Conservation (phyloP, 768 basidiomycete species). For the Leccinum boreale region DNA sequence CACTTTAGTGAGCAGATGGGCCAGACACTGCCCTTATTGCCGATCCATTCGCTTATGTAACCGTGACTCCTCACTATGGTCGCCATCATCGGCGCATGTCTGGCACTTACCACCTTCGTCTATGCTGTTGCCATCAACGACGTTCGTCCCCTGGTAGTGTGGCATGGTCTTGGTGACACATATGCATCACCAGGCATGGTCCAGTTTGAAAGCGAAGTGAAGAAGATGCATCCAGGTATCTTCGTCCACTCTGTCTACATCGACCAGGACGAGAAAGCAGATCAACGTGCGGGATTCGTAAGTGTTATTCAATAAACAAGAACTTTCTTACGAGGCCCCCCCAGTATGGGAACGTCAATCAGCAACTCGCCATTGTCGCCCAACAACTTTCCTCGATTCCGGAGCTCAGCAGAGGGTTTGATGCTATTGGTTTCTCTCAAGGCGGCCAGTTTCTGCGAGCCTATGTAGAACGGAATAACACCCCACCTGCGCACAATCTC, state of each 20-base stretch:
- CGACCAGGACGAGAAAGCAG: constrained; percentile 56
- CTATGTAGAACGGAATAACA: constrained; percentile 73
- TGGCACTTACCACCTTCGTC: constrained; percentile 12
- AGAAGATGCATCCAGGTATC: constrained; percentile 66
- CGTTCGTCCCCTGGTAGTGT: constrained; percentile 61
- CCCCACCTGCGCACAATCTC: constrained; percentile 72
- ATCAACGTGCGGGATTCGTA: constrained; percentile 71
- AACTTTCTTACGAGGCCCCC: constrained; percentile 1
- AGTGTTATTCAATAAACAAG: constrained; percentile 28
- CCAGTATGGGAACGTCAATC: constrained; percentile 76
- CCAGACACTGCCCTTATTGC: no score
- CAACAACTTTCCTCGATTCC: constrained; percentile 61
- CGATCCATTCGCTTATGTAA: constrained; percentile 6
- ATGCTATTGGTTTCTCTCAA: constrained; percentile 88
- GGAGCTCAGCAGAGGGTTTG: constrained; percentile 69
- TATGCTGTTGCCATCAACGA: constrained; percentile 12
- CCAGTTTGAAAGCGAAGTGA: constrained; percentile 56
- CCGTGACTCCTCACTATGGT: constrained; percentile 9
- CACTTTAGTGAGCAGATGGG: no score
- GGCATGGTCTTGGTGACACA: constrained; percentile 84
- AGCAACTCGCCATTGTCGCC: constrained; percentile 63
- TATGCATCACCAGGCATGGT: constrained; percentile 72
- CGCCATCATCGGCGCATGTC: constrained; percentile 8
- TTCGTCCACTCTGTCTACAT: constrained; percentile 76
- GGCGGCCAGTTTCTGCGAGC: constrained; percentile 88